Evolutionary conservation across 495 filamentous ascomycete species (phyloP).

Genomic region (Penicillium atrosanguineum): DNA sequence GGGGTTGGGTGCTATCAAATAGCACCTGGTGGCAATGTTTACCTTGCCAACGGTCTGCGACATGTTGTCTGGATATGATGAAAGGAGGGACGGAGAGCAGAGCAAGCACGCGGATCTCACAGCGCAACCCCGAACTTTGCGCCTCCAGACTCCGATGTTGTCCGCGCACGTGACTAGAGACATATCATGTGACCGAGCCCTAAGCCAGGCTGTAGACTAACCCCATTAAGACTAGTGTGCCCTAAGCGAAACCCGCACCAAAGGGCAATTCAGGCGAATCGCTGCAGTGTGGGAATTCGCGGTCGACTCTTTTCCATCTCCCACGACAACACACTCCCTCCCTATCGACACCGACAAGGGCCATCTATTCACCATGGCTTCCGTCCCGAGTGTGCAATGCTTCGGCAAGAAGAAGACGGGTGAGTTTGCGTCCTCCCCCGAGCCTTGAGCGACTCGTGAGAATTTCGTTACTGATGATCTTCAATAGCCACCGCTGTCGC

Average conservation of each 20-base stretch:
- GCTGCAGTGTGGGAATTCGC: conserved; percentile 28
- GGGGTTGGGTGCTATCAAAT: neutral
- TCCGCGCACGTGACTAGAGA: conserved; percentile 12
- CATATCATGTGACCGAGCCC: conserved; percentile 30
- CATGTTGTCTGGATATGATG: conserved; percentile 27
- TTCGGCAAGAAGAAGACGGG: conserved; percentile 93
- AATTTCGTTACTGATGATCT: conserved; percentile 35
- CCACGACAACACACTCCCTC: conserved; percentile 44
- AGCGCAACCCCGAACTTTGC: conserved; percentile 19
- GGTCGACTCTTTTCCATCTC: conserved; percentile 33
- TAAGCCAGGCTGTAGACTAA: conserved; percentile 19
- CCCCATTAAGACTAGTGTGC: conserved; percentile 22
- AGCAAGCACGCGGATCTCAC: neutral
- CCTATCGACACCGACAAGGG: conserved; percentile 46
- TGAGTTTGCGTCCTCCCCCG: conserved; percentile 29
- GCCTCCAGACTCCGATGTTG: conserved; percentile 12
- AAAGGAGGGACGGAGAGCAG: neutral
- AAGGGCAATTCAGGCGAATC: conserved; percentile 33
- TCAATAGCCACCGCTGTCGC: conserved; percentile 75
- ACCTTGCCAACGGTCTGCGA: conserved; percentile 50
- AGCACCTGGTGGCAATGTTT: neutral
- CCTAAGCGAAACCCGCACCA: conserved; percentile 51
- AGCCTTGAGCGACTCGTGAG: neutral
- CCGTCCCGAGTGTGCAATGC: conserved; percentile 85
- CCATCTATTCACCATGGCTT: conserved; percentile 64